Conservation (phyloP, 192 early-diverging fungal genomes). For the Gonapodya prolifera region DNA sequence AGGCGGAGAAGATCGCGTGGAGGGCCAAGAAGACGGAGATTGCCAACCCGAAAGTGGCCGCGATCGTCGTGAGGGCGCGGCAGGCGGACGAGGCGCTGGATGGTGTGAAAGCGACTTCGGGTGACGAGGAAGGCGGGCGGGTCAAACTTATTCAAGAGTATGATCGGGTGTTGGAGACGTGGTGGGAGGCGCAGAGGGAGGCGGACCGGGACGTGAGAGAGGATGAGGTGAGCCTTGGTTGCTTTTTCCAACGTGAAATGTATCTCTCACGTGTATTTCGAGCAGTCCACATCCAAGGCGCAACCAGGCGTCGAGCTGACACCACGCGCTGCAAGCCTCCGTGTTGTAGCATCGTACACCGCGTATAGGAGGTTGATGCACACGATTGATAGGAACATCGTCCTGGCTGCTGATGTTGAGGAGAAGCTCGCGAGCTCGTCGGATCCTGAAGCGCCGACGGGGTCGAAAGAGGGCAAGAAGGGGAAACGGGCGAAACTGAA, state of each 20-base stretch:
- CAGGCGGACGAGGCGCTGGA: not conserved
- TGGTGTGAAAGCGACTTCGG: not conserved
- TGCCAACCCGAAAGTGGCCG: not conserved
- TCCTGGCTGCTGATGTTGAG: conserved; percentile 28
- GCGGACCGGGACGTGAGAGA: conserved; percentile 50
- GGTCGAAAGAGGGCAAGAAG: conserved; percentile 13
- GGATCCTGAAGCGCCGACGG: not conserved
- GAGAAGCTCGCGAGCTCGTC: conserved; percentile 10
- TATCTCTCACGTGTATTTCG: no score
- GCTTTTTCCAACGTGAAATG: no score
- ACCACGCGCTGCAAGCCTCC: not conserved
- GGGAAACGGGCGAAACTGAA: conserved; percentile 12
- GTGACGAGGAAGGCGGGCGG: not conserved
- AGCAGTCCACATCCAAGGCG: not conserved
- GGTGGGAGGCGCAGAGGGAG: conserved; percentile 42
- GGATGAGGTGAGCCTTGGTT: conserved; percentile 28
- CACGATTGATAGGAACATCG: conserved; percentile 44
- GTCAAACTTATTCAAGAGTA: conserved; percentile 26
- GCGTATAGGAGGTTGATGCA: conserved; percentile 33
- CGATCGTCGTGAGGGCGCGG: not conserved
- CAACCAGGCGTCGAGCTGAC: not conserved
- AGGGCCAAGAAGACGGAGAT: not conserved
- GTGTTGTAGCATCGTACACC: conserved; percentile 37
- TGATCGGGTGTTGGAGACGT: conserved; percentile 39
- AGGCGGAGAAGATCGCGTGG: not conserved